Evolutionary conservation across 257 asterid species (phyloP).

Genomic region (Mitragyna speciosa): DNA sequence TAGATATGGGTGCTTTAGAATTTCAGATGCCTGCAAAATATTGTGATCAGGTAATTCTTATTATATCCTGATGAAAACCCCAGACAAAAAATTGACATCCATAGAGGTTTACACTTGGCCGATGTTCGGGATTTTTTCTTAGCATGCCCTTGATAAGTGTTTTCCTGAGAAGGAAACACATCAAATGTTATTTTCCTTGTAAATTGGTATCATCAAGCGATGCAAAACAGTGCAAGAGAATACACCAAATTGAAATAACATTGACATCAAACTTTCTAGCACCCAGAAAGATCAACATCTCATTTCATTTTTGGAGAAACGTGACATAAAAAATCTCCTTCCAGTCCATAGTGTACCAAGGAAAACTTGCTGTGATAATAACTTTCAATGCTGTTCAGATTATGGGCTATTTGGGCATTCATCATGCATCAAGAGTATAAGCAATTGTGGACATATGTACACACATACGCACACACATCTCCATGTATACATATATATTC

Average conservation of each 20-base stretch:
- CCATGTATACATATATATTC: no score
- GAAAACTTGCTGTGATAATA: not conserved
- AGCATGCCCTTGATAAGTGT: slow-evolving; percentile 91
- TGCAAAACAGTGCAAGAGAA: not conserved
- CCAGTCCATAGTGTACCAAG: not conserved
- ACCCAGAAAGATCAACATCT: slow-evolving; percentile 1
- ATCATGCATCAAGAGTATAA: not conserved
- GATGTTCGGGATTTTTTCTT: slow-evolving; percentile 95
- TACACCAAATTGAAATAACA: not conserved
- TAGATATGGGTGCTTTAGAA: slow-evolving; percentile 84
- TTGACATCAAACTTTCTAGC: not conserved
- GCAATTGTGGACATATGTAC: no score
- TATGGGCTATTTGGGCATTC: not conserved
- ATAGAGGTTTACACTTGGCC: slow-evolving; percentile 70
- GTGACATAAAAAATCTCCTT: not conserved
- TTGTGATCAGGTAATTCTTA: slow-evolving; percentile 9
- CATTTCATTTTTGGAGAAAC: not conserved
- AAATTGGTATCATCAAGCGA: not conserved
- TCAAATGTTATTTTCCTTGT: not conserved
- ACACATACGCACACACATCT: not conserved
- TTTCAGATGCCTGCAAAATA: slow-evolving; percentile 74
- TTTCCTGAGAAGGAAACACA: slow-evolving; percentile 55
- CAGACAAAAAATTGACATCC: slow-evolving; percentile 11
- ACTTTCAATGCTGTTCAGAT: not conserved
- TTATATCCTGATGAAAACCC: not conserved